phyloP scores from a whole-genome alignment of 441 rosid species.

The Theobroma grandiflorum region DNA sequence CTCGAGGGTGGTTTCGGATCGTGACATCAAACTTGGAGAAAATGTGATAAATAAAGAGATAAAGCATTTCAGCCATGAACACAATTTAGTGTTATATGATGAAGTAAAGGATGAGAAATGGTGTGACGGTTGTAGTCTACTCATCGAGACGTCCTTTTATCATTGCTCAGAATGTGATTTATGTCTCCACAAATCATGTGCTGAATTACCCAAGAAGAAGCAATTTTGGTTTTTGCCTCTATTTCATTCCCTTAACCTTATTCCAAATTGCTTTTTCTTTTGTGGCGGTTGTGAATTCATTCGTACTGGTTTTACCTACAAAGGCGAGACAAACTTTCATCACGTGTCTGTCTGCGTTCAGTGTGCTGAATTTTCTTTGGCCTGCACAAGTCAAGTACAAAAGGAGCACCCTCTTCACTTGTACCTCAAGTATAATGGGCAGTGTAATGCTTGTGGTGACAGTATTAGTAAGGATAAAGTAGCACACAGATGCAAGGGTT shows the following conservation, averaged over 20 bases:
- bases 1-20: too few relatives aligned
- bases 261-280: too few relatives aligned
- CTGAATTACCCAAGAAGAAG: not conserved
- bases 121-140: not conserved
- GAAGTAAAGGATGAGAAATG: not conserved
- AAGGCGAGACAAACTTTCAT: too few relatives aligned
- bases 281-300: too few relatives aligned
- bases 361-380: too few relatives aligned
- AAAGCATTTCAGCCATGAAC: not conserved
- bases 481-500: not conserved
- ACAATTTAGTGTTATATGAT: not conserved
- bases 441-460: too few relatives aligned
- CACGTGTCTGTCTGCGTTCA: too few relatives aligned
- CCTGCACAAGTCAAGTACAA: too few relatives aligned
- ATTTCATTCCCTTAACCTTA: too few relatives aligned
- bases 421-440: too few relatives aligned
- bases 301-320: too few relatives aligned
- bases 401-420: too few relatives aligned
- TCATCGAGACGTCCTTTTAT: not conserved
- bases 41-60: not conserved
- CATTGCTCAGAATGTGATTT: not conserved
- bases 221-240: not conserved
- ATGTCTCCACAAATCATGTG: not conserved
- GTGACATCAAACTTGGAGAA: not conserved
- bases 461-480: rapidly evolving